These are phyloP conservation scores for Calonectria honghensis DNA, from an alignment of 2,329 filamentous ascomycete genomes.

Conservation along the genomic window DNA sequence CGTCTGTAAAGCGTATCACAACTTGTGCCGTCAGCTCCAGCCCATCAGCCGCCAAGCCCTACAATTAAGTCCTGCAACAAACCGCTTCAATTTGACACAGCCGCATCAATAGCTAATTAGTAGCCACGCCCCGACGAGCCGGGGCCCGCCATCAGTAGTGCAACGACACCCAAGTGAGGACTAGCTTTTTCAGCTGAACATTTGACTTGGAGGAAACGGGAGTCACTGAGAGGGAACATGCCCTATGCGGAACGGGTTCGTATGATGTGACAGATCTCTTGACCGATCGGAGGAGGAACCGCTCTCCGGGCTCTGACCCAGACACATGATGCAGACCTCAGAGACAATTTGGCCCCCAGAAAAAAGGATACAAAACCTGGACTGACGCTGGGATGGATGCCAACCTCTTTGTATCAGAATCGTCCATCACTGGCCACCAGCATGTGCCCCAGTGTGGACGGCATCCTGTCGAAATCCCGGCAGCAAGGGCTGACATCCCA, in stretches of 20 bases:
- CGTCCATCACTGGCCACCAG: neutral
- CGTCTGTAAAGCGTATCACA: constrained; percentile 16
- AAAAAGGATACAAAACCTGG: constrained; percentile 3
- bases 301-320: constrained; percentile 22
- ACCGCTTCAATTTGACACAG: constrained; percentile 29
- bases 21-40: constrained; percentile 29
- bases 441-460: neutral
- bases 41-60: constrained; percentile 34
- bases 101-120: constrained; percentile 36
- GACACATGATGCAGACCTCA: constrained; percentile 23
- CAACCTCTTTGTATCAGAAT: constrained; percentile 7
- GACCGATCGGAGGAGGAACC: constrained; percentile 21
- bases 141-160: constrained; percentile 34
- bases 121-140: constrained; percentile 38
- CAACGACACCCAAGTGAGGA: constrained; percentile 24
- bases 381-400: constrained; percentile 23
- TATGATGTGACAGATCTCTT: constrained; percentile 36
- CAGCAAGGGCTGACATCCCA: constrained; percentile 16
- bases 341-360: constrained; percentile 27
- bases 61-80: constrained; percentile 33
- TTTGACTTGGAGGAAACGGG: constrained; percentile 25
- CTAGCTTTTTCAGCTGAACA: constrained; percentile 29
- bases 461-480: neutral
- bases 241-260: constrained; percentile 11
- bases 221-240: constrained; percentile 2